Base-by-base conservation (phyloP, 2,329 filamentous ascomycete species). In the Sclerotinia nivalis region DNA sequence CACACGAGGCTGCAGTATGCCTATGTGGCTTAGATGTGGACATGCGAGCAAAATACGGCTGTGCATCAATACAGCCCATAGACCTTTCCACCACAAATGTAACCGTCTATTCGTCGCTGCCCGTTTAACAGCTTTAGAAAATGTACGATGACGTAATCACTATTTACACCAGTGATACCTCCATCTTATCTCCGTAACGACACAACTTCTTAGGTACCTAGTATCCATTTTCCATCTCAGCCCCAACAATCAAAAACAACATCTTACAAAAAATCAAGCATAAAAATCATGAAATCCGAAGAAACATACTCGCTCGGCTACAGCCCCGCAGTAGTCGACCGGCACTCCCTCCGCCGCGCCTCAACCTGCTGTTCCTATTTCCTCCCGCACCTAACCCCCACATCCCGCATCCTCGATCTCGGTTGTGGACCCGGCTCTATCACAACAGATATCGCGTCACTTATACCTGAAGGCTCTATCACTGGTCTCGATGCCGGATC, bases 391-490 rank as follows among this genome's bases (percentile, higher is more conserved):
- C 52, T 69, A 10, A 28, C 15, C 10, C 52, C 54, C 9, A 60
- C 28, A 4, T 49, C 31, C 5, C 40, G 20, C 12, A 28, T 69
- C 10, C 34, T 69, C 6, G 68, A 69, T 59, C 31, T 69, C n/a
- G 68, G 68, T 13, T 69, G 68, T 58, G 68, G 68, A 9, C 68
- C 61, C 22, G 68, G 68, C 15, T 66, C 54, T 13, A 59, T 67
- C 12, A 66, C 68, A 31, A 58, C 45, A 1, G 61, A 69, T 4
- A 13, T 66, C 28, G 68, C 61, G 8, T 28, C 61, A 20, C 68
- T 69, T 2, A 12, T 69, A 8, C 61, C 61, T 7, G n/a, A 52
- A 6, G 61, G 61, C 6, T 60, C 60, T 18, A 59, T 69, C 18
- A 59, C 59, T 10, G 68, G 68, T 43, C 31, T 69, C 3, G 68